Conservation (phyloP, 345 rosid genomes). For the Corchorus capsularis region DNA sequence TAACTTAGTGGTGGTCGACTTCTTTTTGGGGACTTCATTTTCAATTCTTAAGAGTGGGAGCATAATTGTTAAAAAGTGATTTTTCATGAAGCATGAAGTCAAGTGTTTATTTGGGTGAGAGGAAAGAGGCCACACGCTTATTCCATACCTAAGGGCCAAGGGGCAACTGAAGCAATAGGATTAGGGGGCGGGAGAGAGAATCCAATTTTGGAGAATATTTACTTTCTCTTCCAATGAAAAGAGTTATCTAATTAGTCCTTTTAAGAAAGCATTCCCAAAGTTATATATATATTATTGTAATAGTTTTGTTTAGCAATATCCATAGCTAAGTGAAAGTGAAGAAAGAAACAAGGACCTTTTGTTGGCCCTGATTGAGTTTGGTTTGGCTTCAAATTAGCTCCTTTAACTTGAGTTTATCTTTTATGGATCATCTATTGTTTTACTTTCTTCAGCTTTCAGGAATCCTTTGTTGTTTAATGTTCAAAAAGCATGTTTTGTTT, state of each 20-base stretch:
- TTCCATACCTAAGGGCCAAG: not conserved
- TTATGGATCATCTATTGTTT: not conserved
- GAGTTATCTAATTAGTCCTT: constrained; percentile 12
- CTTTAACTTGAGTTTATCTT: not conserved
- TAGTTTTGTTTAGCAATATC: not conserved
- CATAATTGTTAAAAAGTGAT: constrained; percentile 7
- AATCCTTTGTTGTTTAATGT: not conserved
- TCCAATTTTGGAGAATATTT: constrained; percentile 15
- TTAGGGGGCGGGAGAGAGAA: constrained; percentile 3
- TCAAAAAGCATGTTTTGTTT: not conserved
- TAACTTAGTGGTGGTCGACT: constrained; percentile 1
- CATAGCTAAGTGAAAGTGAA: constrained; percentile 14
- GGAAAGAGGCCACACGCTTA: constrained; percentile 7
- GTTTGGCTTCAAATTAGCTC: not conserved
- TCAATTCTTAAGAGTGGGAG: not conserved
- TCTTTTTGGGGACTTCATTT: constrained; percentile 13
- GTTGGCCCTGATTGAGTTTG: not conserved
- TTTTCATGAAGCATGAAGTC: not conserved
- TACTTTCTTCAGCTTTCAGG: not conserved
- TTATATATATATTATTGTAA: not conserved
- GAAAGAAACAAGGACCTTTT: not conserved
- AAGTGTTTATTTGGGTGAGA: constrained; percentile 7
- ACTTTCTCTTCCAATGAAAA: not conserved
- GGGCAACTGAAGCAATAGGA: not conserved
- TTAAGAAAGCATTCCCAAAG: not conserved